A percentile compares a stretch with the other conserved stretches of the same genome.
phyloP scores from a whole-genome alignment of 2,329 filamentous ascomycete species.

The Aschersonia sp. region DNA sequence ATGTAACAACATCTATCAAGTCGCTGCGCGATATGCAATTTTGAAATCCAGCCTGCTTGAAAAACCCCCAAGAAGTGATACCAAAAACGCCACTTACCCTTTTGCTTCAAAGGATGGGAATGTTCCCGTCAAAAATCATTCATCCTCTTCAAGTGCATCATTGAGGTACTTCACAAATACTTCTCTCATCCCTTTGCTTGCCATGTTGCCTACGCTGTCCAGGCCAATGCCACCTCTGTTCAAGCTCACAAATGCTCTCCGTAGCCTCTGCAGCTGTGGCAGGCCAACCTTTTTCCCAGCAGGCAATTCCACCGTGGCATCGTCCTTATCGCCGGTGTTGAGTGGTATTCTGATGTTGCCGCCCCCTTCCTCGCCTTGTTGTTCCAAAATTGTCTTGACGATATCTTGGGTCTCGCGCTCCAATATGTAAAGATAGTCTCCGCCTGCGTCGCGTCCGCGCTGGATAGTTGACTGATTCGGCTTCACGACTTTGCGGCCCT shows the following conservation, averaged over 20 bases:
- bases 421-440: constrained; percentile 67
- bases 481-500: constrained; percentile 45
- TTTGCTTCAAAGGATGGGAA: too few species aligned
- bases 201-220: constrained; percentile 39
- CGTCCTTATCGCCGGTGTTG: constrained; percentile 21
- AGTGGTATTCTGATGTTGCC: constrained; percentile 37
- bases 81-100: too few species aligned
- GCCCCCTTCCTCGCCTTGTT: constrained; percentile 54
- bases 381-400: constrained; percentile 52
- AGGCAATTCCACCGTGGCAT: constrained; percentile 49
- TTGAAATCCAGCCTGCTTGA: too few species aligned
- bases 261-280: constrained; percentile 61
- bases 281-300: constrained; percentile 46
- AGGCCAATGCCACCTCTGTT: constrained; percentile 55
- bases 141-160: constrained; percentile 45
- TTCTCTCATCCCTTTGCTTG: constrained; percentile 39
- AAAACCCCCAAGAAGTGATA: too few species aligned
- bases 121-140: constrained; percentile 6
- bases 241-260: constrained; percentile 62
- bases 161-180: constrained; percentile 55
- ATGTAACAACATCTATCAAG: too few species aligned
- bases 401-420: constrained; percentile 69
- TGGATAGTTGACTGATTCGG: constrained; percentile 65
- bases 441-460: constrained; percentile 43
- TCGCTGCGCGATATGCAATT: too few species aligned